phyloP scores from a whole-genome alignment of 2,329 filamentous ascomycete species.

The Penicillium sp. region DNA sequence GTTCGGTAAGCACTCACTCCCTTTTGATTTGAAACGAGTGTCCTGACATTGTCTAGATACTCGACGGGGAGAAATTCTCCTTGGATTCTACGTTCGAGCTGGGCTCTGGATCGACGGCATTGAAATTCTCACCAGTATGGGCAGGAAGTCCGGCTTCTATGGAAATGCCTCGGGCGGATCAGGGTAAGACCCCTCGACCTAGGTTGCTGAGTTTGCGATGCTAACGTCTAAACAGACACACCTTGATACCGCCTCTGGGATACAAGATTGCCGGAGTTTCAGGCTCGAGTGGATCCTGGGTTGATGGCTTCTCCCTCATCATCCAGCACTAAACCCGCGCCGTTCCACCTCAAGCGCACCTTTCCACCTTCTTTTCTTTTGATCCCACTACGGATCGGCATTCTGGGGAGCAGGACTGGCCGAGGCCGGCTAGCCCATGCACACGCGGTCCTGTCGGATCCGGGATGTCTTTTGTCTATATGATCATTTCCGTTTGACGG shows the following conservation, averaged over 20 bases:
- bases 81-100: constrained; percentile 79
- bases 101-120: constrained; percentile 82
- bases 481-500: constrained; percentile 7
- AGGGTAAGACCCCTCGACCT: constrained; percentile 60
- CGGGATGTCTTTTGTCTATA: constrained; percentile 19
- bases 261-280: constrained; percentile 86
- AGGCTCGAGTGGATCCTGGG: constrained; percentile 75
- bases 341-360: not conserved
- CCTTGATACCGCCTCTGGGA: constrained; percentile 81
- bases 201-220: not conserved
- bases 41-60: constrained; percentile 49
- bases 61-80: constrained; percentile 77
- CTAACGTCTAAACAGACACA: constrained; percentile 60
- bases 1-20: constrained; percentile 48
- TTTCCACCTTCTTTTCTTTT: not conserved
- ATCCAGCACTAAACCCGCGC: constrained; percentile 60
- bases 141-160: constrained; percentile 80
- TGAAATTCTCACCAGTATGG: constrained; percentile 83
- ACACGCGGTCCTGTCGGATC: constrained; percentile 9
- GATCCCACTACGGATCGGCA: not conserved
- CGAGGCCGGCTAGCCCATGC: constrained; percentile 14
- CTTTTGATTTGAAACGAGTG: no score
- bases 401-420: constrained; percentile 6
- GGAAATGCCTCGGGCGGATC: constrained; percentile 78
- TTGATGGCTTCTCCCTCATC: constrained; percentile 83